Evolutionary conservation across 176 grass and related monocot genomes (phyloP).

Genomic region (Ampelocalamus luodianensis): DNA sequence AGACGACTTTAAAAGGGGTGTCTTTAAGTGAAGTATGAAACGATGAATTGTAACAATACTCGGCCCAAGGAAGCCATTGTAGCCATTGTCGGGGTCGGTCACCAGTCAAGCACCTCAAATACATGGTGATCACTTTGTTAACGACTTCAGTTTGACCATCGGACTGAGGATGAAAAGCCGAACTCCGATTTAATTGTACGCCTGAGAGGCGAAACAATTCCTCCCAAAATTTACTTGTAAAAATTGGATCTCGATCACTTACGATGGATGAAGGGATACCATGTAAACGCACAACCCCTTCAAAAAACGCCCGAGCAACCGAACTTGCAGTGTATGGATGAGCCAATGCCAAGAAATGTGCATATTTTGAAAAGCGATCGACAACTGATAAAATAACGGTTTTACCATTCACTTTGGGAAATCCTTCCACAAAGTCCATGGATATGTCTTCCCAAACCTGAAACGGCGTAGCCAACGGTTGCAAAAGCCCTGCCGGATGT

Average conservation of each 20-base stretch:
- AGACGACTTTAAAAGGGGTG: accelerated
- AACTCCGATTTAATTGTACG: accelerated
- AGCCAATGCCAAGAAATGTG: accelerated
- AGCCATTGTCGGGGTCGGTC: neutral
- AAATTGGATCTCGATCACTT: no score
- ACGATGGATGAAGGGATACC: no score
- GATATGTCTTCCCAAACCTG: no score
- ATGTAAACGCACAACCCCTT: no score
- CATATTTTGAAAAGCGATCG: no score
- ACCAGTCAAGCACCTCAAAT: neutral
- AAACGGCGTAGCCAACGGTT: accelerated
- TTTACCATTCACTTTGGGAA: no score
- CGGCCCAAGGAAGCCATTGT: neutral
- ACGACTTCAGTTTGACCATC: neutral
- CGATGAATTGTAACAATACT: neutral
- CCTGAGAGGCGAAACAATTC: accelerated
- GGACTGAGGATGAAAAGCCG: accelerated
- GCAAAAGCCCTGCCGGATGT: no score
- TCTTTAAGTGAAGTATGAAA: neutral
- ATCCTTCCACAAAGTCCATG: no score
- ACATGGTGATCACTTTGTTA: neutral
- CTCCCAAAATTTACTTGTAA: neutral
- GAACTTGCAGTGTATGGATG: no score
- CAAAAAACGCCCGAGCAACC: no score
- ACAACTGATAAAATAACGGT: no score